phyloP scores from a whole-genome alignment of 257 asterid genomes.

The Solanum sejunctum region DNA sequence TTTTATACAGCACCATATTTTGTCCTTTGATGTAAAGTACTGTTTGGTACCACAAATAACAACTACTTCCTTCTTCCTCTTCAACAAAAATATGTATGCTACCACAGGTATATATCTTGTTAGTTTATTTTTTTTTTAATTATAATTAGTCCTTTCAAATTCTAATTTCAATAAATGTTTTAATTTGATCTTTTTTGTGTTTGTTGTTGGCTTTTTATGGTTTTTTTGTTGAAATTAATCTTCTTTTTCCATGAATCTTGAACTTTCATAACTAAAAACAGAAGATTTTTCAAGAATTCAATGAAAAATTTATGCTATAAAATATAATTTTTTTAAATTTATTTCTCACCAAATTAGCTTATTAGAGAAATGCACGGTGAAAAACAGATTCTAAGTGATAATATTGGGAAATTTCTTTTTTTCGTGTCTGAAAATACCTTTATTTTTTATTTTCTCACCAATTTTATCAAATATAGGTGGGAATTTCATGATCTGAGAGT shows the following conservation, averaged over 20 bases:
- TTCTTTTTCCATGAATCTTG: neutral
- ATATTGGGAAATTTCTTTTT: too few relatives aligned
- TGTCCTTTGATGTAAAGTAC: constrained; percentile 7
- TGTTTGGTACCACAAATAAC: neutral
- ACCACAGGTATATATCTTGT: neutral
- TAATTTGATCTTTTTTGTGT: neutral
- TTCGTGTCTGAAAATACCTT: too few relatives aligned
- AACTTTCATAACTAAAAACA: neutral
- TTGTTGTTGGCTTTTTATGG: neutral
- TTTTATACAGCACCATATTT: constrained; percentile 1
- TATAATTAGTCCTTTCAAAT: neutral
- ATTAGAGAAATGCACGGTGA: too few relatives aligned
- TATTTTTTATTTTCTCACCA: too few relatives aligned
- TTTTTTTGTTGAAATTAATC: neutral
- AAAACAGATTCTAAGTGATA: too few relatives aligned
- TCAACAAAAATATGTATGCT: neutral
- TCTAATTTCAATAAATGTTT: neutral
- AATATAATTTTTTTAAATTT: too few relatives aligned
- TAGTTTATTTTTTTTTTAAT: neutral
- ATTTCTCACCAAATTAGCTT: too few relatives aligned
- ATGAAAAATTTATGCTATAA: too few relatives aligned
- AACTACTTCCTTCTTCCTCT: neutral
- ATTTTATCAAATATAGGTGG: too few relatives aligned
- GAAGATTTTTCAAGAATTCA: too few relatives aligned
- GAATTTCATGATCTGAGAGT: neutral